Conservation (phyloP, 495 filamentous ascomycete species). For the Hypoxylon intermedium region DNA sequence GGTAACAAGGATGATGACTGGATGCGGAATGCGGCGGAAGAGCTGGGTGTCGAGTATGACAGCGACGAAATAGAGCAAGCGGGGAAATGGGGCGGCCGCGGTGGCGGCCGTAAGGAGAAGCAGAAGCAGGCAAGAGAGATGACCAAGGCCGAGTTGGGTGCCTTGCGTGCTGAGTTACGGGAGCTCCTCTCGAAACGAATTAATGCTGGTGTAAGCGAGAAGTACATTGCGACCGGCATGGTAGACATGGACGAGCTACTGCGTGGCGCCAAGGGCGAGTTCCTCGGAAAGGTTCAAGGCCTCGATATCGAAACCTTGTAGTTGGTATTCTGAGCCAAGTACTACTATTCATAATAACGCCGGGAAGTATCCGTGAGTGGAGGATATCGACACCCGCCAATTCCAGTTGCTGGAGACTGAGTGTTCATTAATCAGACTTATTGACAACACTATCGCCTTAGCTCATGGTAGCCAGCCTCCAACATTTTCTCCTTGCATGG, state of each 20-base stretch:
- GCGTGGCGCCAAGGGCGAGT: slow-evolving; percentile 60
- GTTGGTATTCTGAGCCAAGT: neutral
- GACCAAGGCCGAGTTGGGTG: slow-evolving; percentile 73
- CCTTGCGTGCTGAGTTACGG: slow-evolving; percentile 67
- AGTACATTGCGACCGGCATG: slow-evolving; percentile 79
- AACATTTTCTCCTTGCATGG: neutral
- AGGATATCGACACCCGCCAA: too few relatives aligned
- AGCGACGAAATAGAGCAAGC: slow-evolving; percentile 77
- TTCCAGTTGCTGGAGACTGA: neutral
- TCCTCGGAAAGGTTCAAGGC: slow-evolving; percentile 51
- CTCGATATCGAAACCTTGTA: slow-evolving; percentile 48
- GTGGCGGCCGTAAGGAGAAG: slow-evolving; percentile 72
- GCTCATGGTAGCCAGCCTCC: too few relatives aligned
- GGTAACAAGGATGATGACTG: slow-evolving; percentile 82
- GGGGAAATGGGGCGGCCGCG: slow-evolving; percentile 67
- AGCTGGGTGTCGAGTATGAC: slow-evolving; percentile 93
- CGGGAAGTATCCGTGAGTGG: too few relatives aligned
- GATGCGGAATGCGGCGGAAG: slow-evolving; percentile 84
- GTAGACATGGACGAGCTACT: slow-evolving; percentile 84
- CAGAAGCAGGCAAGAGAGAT: slow-evolving; percentile 72
- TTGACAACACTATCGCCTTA: neutral
- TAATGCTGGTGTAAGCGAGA: slow-evolving; percentile 91
- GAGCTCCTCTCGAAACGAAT: slow-evolving; percentile 74
- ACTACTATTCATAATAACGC: too few relatives aligned
- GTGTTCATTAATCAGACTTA: neutral